Percentiles rank a stretch among this genome's conserved stretches.
These are phyloP conservation scores for Leishmania aethiopica DNA, from an alignment of 208 protist species.

Conservation along the genomic window DNA sequence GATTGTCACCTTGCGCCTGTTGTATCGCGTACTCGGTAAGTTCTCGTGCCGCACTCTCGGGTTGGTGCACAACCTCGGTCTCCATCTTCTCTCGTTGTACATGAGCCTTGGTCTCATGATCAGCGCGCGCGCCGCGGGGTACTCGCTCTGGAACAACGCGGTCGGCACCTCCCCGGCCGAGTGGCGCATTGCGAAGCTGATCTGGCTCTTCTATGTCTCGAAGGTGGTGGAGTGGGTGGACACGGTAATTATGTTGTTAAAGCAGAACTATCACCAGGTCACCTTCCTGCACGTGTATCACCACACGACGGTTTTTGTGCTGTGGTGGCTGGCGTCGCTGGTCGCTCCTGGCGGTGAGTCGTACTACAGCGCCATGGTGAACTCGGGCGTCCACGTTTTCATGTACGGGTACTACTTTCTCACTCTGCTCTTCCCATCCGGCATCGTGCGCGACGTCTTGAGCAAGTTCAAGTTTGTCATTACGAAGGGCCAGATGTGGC, in stretches of 20 bases:
- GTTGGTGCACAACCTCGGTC: constrained; percentile 68
- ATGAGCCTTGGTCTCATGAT: constrained; percentile 71
- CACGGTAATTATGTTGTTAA: constrained; percentile 76
- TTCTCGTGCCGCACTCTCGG: constrained; percentile 45
- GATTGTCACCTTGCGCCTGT: constrained; percentile 31
- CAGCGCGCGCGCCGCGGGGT: constrained; percentile 59
- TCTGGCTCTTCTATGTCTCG: constrained; percentile 82
- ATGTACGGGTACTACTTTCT: constrained; percentile 90
- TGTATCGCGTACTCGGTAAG: constrained; percentile 60
- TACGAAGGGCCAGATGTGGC: constrained; percentile 77
- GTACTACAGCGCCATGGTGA: constrained; percentile 84
- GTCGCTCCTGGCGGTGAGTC: constrained; percentile 68
- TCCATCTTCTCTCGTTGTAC: constrained; percentile 69
- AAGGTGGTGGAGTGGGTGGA: constrained; percentile 83
- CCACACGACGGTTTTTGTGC: constrained; percentile 74
- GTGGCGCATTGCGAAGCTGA: constrained; percentile 66
- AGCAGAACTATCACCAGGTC: constrained; percentile 81
- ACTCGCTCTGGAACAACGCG: constrained; percentile 77
- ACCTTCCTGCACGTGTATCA: constrained; percentile 86
- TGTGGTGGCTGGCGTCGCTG: constrained; percentile 69
- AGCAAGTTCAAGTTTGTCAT: constrained; percentile 80
- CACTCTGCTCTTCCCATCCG: constrained; percentile 59
- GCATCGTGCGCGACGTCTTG: constrained; percentile 52
- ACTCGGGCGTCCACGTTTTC: constrained; percentile 77
- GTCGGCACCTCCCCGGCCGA: constrained; percentile 42